Percentiles rank a stretch among this genome's conserved stretches.
phyloP scores from a whole-genome alignment of 2,329 filamentous ascomycete genomes.

The Rhinocladiella mackenziei region DNA sequence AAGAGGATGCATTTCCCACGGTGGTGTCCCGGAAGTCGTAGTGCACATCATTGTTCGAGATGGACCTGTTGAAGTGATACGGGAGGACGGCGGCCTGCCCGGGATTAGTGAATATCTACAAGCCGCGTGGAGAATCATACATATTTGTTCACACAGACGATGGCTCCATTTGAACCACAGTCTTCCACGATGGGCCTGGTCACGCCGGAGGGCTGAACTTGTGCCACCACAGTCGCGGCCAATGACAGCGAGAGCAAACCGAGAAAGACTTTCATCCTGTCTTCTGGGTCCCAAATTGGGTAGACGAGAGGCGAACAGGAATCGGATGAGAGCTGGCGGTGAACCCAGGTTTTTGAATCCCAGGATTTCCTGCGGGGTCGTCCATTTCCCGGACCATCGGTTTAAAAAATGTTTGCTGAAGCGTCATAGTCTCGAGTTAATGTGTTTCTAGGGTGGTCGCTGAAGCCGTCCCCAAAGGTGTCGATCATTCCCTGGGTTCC shows the following conservation, averaged over 20 bases:
- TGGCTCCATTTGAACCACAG: constrained; percentile 31
- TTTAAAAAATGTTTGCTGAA: not conserved
- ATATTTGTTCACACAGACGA: constrained; percentile 41
- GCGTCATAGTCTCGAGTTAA: constrained; percentile 7
- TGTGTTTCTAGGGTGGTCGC: no score
- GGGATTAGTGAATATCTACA: not conserved
- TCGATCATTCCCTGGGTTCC: constrained; percentile 1
- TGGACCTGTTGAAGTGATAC: constrained; percentile 39
- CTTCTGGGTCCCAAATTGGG: not conserved
- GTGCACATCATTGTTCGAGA: constrained; percentile 29
- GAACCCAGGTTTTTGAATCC: not conserved
- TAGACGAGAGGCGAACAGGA: not conserved
- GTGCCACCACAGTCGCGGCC: constrained; percentile 22
- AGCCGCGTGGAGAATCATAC: constrained; percentile 24
- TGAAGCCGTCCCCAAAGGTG: no score
- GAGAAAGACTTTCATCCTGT: constrained; percentile 9
- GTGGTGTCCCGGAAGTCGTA: constrained; percentile 34
- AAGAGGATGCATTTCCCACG: constrained; percentile 35
- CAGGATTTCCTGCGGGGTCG: constrained; percentile 6
- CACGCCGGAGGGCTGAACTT: constrained; percentile 29
- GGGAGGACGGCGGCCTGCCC: constrained; percentile 31
- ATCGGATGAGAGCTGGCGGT: not conserved
- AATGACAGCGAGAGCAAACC: constrained; percentile 10
- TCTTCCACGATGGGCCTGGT: constrained; percentile 32
- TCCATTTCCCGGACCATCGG: no score